Percentiles rank a stretch among this genome's conserved stretches.
Conservation (phyloP, 2,329 filamentous ascomycete genomes). For the Plenodomus tracheiphilus region DNA sequence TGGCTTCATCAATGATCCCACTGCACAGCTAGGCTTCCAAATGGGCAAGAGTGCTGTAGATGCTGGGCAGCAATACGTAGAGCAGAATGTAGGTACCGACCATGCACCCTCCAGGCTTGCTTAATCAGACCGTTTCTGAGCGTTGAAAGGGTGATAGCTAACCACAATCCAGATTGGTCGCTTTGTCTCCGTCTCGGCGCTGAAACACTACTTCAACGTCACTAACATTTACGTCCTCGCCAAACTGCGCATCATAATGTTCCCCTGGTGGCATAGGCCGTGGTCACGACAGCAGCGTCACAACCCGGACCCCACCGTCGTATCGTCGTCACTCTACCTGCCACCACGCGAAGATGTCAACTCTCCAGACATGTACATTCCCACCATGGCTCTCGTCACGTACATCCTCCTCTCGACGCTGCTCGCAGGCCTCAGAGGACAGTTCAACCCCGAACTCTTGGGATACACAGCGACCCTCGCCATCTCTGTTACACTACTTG, state of each 20-base stretch:
- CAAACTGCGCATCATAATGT: slow-evolving; percentile 91
- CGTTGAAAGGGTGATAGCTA: too few species aligned
- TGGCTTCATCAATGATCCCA: slow-evolving; percentile 93
- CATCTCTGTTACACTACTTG: slow-evolving; percentile 78
- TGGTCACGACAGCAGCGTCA: slow-evolving; percentile 91
- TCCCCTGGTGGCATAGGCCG: slow-evolving; percentile 96
- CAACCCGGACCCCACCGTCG: slow-evolving; percentile 27
- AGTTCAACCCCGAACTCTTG: slow-evolving; percentile 92
- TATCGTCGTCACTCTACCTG: slow-evolving; percentile 60
- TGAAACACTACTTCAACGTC: slow-evolving; percentile 99
- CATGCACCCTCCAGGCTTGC: too few species aligned
- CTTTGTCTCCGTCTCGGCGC: slow-evolving; percentile 87
- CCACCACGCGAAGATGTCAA: slow-evolving; percentile 95
- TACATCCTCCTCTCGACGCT: slow-evolving; percentile 94
- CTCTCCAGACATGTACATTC: slow-evolving; percentile 99
- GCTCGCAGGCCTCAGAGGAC: slow-evolving; percentile 83
- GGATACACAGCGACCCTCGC: slow-evolving; percentile 87
- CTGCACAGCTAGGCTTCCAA: slow-evolving; percentile 92
- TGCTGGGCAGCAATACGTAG: slow-evolving; percentile 90
- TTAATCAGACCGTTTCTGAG: too few species aligned
- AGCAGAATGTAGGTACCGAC: slow-evolving; percentile 76
- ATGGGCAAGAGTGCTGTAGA: slow-evolving; percentile 90
- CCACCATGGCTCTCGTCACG: slow-evolving; percentile 93
- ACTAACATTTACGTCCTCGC: slow-evolving; percentile 95
- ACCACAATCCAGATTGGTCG: slow-evolving; percentile 75